phyloP scores from a whole-genome alignment of 225 moss, liverwort and hornwort genomes.

The Pseudisothecium myosuroides region DNA sequence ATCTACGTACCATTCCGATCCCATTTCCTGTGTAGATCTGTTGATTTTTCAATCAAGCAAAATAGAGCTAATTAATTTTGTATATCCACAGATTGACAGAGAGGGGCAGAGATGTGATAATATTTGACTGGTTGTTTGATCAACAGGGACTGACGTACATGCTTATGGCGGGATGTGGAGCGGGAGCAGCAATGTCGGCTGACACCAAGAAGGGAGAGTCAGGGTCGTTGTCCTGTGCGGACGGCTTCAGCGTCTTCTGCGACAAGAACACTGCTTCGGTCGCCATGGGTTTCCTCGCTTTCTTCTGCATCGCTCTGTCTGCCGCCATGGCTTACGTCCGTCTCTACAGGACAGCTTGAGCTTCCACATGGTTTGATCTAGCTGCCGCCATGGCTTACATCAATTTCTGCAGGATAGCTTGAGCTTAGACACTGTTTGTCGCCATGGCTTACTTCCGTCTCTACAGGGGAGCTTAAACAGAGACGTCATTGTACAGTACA shows the following conservation, averaged over 20 bases:
- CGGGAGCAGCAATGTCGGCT: neutral
- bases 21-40: neutral
- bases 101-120: neutral
- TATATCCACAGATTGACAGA: neutral
- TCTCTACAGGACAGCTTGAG: neutral
- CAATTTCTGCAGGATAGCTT: neutral
- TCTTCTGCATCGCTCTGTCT: neutral
- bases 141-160: conserved; percentile 1
- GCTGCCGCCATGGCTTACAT: neutral
- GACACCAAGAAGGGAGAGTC: neutral
- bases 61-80: neutral
- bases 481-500: neutral
- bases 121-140: neutral
- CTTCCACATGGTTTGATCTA: neutral
- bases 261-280: neutral
- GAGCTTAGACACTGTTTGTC: neutral
- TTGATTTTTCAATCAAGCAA: neutral
- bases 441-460: neutral
- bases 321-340: conserved; percentile 4
- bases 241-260: neutral
- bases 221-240: neutral
- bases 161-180: conserved; percentile 14
- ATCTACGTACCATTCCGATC: neutral
- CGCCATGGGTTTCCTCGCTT: conserved; percentile 15
- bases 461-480: neutral